Evolutionary conservation across 1,284 basidiomycete species (phyloP), one percentile per base, ranked within the genome.

Genomic region (Retiboletus flavoniger): DNA sequence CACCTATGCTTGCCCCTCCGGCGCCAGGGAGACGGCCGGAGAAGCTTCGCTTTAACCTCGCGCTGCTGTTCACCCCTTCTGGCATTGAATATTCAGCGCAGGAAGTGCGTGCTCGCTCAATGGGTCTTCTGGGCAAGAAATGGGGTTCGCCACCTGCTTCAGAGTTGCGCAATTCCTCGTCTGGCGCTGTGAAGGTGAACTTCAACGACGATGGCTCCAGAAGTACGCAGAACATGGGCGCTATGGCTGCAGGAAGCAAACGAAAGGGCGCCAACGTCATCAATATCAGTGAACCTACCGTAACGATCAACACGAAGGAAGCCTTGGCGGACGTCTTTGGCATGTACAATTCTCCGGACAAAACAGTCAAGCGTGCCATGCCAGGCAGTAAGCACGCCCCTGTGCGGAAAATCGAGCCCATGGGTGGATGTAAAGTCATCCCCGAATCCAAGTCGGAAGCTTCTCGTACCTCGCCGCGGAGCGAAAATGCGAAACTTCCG

Each of bases 241-340:
- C 68, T 51, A 61, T 67, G 47, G 60, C 72, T 60, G 49, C 62
- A 9, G 70, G 68, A 35, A 62, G 68, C 49, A 68, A 56, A 34
- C 68, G 78, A 57, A 79, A 73, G 68, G 77, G 73, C 56, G 43
- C 73, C 28, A 60, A 41, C n/a, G 38, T 50, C 11, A 51, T 60
- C 45, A 54, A 35, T 44, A 54, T 29, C 34, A 54, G 71, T 31
- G 80, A 84, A 62, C 81, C 85, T 8, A 85, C 88, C 0, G 85
- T 89, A 6, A 93, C 91, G 0, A 85, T 93, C 58, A 91, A 91
- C 66, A 93, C 91, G 42, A 94, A 93, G 70, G 91, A 93, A 59
- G 95, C 95, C 3, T 78, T 95, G 49, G 89, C 84, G n/a, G 94
- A 96, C 68, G 92, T 97, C 36, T 93, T 93, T 74, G 88, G 87